Percentiles rank a stretch among this genome's conserved stretches.
phyloP scores from a whole-genome alignment of 257 asterid species.

The Voacanga thouarsii region DNA sequence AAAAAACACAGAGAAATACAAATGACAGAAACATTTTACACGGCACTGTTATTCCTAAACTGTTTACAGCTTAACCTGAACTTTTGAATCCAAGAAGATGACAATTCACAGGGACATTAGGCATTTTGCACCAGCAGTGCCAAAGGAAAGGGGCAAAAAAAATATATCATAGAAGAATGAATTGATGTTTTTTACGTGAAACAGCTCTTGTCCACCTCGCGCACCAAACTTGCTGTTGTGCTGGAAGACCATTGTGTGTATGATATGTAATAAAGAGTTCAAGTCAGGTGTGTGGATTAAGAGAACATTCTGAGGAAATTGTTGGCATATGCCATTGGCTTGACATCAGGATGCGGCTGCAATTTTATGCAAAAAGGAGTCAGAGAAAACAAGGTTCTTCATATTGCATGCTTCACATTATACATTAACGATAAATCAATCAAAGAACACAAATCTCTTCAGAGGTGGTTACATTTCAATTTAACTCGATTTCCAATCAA shows the following conservation, averaged over 20 bases:
- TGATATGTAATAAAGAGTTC: conserved; percentile 5
- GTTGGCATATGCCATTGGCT: conserved; percentile 97
- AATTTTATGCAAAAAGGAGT: conserved; percentile 11
- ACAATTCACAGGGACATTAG: not conserved
- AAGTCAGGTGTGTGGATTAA: conserved; percentile 25
- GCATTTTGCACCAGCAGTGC: not conserved
- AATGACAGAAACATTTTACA: not conserved
- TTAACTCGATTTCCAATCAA: not conserved
- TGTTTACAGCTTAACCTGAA: conserved; percentile 15
- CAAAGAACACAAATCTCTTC: not conserved
- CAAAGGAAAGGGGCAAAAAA: not conserved
- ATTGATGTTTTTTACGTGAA: conserved; percentile 20
- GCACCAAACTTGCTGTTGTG: conserved; percentile 27
- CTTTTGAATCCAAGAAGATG: conserved; percentile 7
- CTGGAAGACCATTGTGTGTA: conserved; percentile 21
- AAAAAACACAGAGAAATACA: not conserved
- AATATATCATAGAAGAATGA: not conserved
- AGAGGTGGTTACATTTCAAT: not conserved
- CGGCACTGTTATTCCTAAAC: not conserved
- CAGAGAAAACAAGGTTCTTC: not conserved
- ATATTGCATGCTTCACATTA: not conserved
- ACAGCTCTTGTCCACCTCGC: conserved; percentile 27
- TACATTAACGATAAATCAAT: conserved; percentile 6
- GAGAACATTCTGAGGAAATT: conserved; percentile 86
- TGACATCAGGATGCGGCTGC: conserved; percentile 97